Evolutionary conservation across 2,329 filamentous ascomycete genomes (phyloP).

Genomic region (Aspergillus sp.): DNA sequence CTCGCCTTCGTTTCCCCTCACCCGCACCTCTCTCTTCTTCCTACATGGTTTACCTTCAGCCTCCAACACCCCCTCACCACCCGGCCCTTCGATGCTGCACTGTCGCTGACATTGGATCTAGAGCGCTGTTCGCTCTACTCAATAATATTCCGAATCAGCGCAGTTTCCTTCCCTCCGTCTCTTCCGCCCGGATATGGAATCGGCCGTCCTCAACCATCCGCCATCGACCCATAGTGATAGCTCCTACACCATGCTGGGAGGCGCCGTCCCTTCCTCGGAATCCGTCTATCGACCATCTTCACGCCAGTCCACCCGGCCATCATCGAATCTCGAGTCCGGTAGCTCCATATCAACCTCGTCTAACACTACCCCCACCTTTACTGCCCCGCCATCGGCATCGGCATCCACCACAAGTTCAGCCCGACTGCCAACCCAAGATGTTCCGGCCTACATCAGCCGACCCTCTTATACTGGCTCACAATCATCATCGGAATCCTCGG

Average conservation of each 20-base stretch:
- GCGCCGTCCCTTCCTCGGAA: constrained; percentile 42
- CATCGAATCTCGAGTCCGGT: constrained; percentile 24
- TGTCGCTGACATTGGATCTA: constrained; percentile 17
- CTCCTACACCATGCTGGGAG: constrained; percentile 67
- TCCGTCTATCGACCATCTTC: constrained; percentile 34
- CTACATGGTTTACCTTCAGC: not conserved
- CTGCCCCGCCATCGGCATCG: constrained; percentile 37
- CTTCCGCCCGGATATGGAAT: constrained; percentile 54
- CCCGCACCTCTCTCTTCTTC: not conserved
- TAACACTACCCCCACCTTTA: constrained; percentile 36
- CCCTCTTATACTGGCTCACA: constrained; percentile 27
- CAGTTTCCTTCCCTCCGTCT: not conserved
- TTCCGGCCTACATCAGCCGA: constrained; percentile 36
- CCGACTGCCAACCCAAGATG: constrained; percentile 33
- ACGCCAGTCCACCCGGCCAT: constrained; percentile 26
- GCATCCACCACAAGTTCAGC: constrained; percentile 32
- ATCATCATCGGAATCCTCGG: constrained; percentile 25
- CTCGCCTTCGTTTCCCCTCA: not conserved
- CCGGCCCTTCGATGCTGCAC: constrained; percentile 1
- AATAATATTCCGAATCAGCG: constrained; percentile 9
- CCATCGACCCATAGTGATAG: constrained; percentile 70
- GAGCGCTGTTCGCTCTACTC: constrained; percentile 12
- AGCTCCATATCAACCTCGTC: constrained; percentile 35
- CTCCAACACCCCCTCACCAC: constrained; percentile 8
- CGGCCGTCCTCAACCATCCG: constrained; percentile 65